phyloP scores from a whole-genome alignment of 371 early-diverging fungal species.

The Blakeslea trispora region DNA sequence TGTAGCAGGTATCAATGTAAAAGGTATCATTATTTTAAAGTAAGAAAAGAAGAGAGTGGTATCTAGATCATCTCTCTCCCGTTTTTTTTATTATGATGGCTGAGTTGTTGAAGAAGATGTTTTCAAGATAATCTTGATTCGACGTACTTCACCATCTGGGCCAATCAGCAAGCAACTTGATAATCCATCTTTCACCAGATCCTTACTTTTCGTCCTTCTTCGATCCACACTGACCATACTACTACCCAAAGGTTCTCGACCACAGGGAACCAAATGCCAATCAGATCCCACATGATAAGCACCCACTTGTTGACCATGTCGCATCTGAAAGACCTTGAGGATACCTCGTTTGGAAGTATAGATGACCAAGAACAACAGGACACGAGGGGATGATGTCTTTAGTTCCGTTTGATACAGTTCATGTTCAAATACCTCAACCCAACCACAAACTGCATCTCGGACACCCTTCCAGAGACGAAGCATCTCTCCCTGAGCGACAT shows the following conservation, averaged over 20 bases:
- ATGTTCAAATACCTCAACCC: constrained; percentile 52
- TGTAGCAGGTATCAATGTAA: constrained; percentile 21
- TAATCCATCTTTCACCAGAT: constrained; percentile 38
- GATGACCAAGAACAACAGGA: constrained; percentile 57
- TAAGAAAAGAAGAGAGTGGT: constrained; percentile 1
- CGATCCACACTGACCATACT: constrained; percentile 42
- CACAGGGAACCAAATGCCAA: constrained; percentile 53
- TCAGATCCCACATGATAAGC: constrained; percentile 60
- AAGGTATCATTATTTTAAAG: constrained; percentile 11
- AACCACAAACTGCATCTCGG: constrained; percentile 66
- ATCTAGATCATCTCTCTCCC: no score
- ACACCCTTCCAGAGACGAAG: constrained; percentile 72
- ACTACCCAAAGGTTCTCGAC: constrained; percentile 43
- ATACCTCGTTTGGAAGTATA: constrained; percentile 62
- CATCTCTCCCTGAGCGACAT: constrained; percentile 57
- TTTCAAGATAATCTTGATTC: constrained; percentile 30
- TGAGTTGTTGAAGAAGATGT: no score
- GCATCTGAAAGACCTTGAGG: constrained; percentile 59
- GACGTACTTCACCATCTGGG: constrained; percentile 59
- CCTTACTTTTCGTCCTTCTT: constrained; percentile 27
- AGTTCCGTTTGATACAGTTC: constrained; percentile 13
- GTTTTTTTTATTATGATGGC: no score
- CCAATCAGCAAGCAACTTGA: constrained; percentile 58
- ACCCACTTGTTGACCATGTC: constrained; percentile 64
- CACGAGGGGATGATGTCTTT: constrained; percentile 13